These are phyloP conservation scores for Clarkia xantiana DNA, from an alignment of 345 rosid species.

Conservation along the genomic window DNA sequence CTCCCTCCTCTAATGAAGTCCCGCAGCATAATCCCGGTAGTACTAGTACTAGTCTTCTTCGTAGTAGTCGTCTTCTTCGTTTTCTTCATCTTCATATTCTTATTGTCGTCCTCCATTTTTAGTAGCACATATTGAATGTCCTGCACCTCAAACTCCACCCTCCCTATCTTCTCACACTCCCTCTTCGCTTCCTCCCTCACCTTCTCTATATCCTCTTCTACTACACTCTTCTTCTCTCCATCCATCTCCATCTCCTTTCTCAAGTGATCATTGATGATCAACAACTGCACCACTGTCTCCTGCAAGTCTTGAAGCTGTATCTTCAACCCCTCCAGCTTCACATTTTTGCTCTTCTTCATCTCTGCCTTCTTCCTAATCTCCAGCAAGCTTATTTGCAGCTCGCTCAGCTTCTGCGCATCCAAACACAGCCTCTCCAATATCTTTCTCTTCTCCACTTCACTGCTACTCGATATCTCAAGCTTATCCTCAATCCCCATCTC, in stretches of 20 bases:
- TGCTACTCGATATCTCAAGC: slow-evolving; percentile 42
- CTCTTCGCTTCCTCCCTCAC: slow-evolving; percentile 29
- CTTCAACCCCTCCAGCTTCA: slow-evolving; percentile 42
- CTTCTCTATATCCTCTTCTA: slow-evolving; percentile 22
- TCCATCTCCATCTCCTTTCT: slow-evolving; percentile 22
- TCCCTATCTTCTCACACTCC: slow-evolving; percentile 65
- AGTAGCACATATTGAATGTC: slow-evolving; percentile 44
- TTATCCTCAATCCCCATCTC: slow-evolving; percentile 44
- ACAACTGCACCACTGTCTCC: slow-evolving; percentile 42
- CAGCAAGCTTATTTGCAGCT: slow-evolving; percentile 39
- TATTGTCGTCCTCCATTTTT: slow-evolving; percentile 61
- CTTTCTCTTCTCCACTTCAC: slow-evolving; percentile 27
- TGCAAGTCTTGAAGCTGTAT: slow-evolving; percentile 54
- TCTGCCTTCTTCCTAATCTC: slow-evolving; percentile 60
- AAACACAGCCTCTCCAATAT: slow-evolving; percentile 60
- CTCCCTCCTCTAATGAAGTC: slow-evolving; percentile 50
- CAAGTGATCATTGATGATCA: slow-evolving; percentile 37
- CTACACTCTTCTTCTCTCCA: no score
- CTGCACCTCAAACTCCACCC: slow-evolving; percentile 67
- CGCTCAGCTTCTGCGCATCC: slow-evolving; percentile 51
- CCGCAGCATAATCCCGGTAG: slow-evolving; percentile 45
- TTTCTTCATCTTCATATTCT: slow-evolving; percentile 50
- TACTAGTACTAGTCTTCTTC: slow-evolving; percentile 29
- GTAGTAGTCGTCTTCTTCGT: slow-evolving; percentile 22
- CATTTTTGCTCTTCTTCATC: slow-evolving; percentile 29